A percentile compares a stretch with the other conserved stretches of the same genome.
Conservation (phyloP, 139 green algal species). For the Chlamydomonas sp. region DNA sequence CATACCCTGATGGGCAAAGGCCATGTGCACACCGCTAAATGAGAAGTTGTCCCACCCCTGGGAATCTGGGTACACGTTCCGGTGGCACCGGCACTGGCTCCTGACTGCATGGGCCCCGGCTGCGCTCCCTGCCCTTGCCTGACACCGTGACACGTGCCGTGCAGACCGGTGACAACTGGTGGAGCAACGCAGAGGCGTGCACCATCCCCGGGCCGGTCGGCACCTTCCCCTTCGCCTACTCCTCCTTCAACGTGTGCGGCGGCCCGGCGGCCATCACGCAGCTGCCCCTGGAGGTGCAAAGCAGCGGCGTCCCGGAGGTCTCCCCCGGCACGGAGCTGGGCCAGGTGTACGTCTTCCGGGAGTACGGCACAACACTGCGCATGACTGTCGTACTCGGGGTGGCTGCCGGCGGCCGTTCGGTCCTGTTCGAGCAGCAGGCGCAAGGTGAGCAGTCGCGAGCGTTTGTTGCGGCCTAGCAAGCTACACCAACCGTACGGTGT, state of each 20-base stretch:
- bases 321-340: not conserved
- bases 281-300: not conserved
- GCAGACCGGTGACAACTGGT: slow-evolving; percentile 15
- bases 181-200: not conserved
- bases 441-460: not conserved
- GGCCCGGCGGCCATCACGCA: slow-evolving; percentile 2
- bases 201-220: not conserved
- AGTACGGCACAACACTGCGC: not conserved
- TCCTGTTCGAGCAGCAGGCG: not conserved
- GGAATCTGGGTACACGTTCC: no score
- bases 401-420: not conserved
- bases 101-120: no score
- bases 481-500: no score
- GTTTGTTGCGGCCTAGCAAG: no score
- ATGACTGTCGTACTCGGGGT: not conserved
- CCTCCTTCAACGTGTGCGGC: slow-evolving; percentile 13
- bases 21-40: no score
- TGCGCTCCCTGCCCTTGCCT: no score
- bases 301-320: no score
- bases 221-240: slow-evolving; percentile 6
- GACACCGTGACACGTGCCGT: no score
- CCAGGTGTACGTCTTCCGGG: slow-evolving; percentile 5
- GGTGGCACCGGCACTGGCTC: no score
- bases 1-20: no score
- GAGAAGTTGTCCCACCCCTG: no score